Evolutionary conservation across 2,329 filamentous ascomycete genomes (phyloP), one percentile per base, ranked within the genome.

Genomic region (Bipolaris bicolor): DNA sequence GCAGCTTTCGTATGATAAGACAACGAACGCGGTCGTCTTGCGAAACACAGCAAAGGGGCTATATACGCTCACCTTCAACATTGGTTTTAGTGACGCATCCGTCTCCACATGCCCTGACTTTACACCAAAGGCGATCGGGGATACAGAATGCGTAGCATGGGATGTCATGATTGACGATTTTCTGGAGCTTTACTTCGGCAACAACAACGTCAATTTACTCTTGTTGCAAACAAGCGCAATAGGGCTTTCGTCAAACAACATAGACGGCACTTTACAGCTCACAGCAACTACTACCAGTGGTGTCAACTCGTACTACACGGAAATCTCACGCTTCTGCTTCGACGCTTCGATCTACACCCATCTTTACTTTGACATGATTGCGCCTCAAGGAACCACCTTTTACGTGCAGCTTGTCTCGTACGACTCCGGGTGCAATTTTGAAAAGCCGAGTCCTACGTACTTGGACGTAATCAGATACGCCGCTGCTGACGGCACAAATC

Each of bases 291-390:
- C 49, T 1, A 49, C 53, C 31, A 49, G 37, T n/a, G 55, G 55
- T 5, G 50, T 57, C 44, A 57, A 57, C 22, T 49, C 55, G 7
- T 57, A 57, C 39, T 57, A 49, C n/a, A 54, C 55, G 7, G 55
- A 57, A 24, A 54, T 57, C 16, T 57, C 55, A 20, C 55, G 55
- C 5, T 57, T 57, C 11, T 57, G 55, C 11, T 57, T 57, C 50
- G 55, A 57, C 11, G 49, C 55, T 20, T 33, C 50, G 15, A 22
- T 57, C 7, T 57, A 57, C 33, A 57, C 55, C n/a, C 55, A 57
- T 45, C 20, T 57, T 3, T 57, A 53, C 33, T 57, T 57, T 22
- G 55, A 57, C 4, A 57, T 57, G 55, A n/a, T 57, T 13, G 55
- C 55, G 18, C 55, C 55, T 26, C 11, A 3, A 5, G 55, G 55